Evolutionary conservation across 2,329 filamentous ascomycete genomes (phyloP).

Genomic region (Tolypocladium nubicola): DNA sequence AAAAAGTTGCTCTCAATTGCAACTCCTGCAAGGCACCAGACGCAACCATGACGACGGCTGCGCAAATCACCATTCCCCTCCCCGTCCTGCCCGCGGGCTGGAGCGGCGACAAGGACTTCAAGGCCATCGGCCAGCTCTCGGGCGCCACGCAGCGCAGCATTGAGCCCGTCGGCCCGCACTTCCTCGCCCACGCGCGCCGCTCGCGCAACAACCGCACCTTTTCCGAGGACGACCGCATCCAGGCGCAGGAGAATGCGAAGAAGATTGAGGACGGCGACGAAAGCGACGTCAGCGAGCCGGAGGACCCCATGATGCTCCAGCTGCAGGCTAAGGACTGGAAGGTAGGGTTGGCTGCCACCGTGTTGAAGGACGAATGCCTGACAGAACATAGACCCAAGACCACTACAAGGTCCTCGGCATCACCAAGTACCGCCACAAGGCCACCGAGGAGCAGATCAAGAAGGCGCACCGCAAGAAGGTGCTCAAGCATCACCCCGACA

Average conservation of each 20-base stretch:
- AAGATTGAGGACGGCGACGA: conserved; percentile 88
- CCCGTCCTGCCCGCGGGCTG: conserved; percentile 72
- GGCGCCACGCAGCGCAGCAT: conserved; percentile 74
- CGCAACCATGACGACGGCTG: conserved; percentile 50
- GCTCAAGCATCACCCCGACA: conserved; percentile 95
- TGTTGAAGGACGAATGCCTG: background rate
- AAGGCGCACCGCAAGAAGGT: conserved; percentile 99
- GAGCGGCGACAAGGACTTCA: conserved; percentile 87
- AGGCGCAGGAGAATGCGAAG: conserved; percentile 89
- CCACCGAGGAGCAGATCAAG: conserved; percentile 97
- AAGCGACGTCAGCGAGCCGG: conserved; percentile 84
- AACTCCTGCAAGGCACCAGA: conserved; percentile 4
- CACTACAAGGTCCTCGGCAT: conserved; percentile 95
- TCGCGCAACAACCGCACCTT: conserved; percentile 96
- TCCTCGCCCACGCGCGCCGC: conserved; percentile 92
- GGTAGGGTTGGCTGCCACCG: conserved; percentile 38
- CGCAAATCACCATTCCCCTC: conserved; percentile 53
- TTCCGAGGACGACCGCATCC: conserved; percentile 95
- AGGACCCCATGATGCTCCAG: conserved; percentile 85
- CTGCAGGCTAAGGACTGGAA: conserved; percentile 99
- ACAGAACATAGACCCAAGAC: conserved; percentile 61
- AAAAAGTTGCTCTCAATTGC: conserved; percentile 4
- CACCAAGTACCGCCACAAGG: conserved; percentile 82
- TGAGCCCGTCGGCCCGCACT: conserved; percentile 94
- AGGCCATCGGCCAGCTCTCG: conserved; percentile 67